Percentiles rank a stretch among this genome's conserved stretches.
These are phyloP conservation scores for Nepenthes alata DNA, from an alignment of 179 eudicot species.

Conservation along the genomic window DNA sequence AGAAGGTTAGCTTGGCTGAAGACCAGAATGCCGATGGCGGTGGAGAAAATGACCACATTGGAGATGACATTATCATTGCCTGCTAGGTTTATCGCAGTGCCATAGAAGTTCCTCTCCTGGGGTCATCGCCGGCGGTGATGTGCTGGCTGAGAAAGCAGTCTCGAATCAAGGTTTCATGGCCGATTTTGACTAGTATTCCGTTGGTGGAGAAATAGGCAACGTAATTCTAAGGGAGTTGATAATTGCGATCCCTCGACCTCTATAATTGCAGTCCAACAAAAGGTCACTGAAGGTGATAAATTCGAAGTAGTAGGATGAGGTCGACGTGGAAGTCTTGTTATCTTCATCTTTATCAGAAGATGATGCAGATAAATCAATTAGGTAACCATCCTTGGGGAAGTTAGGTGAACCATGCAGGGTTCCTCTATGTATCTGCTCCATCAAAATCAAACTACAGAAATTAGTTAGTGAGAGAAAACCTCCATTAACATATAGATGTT, in stretches of 20 bases:
- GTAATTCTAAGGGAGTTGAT: conserved; percentile 34
- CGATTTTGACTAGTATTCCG: conserved; percentile 39
- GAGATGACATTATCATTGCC: conserved; percentile 53
- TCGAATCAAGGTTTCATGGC: conserved; percentile 54
- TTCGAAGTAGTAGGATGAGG: conserved; percentile 24
- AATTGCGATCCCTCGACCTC: conserved; percentile 37
- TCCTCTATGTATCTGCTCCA: conserved; percentile 46
- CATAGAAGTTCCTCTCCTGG: conserved; percentile 28
- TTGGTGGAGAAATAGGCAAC: conserved; percentile 42
- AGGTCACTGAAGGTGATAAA: conserved; percentile 47
- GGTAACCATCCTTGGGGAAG: conserved; percentile 38
- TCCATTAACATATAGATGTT: neutral
- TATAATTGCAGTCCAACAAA: conserved; percentile 40
- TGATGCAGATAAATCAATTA: conserved; percentile 26
- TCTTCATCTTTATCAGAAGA: neutral
- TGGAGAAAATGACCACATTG: conserved; percentile 48
- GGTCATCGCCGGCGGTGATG: conserved; percentile 37
- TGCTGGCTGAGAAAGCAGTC: conserved; percentile 40
- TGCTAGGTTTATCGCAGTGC: conserved; percentile 39
- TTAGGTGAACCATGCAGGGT: conserved; percentile 41
- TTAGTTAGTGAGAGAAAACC: neutral
- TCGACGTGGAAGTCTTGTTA: neutral
- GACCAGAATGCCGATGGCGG: conserved; percentile 30
- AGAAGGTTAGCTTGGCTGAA: conserved; percentile 45
- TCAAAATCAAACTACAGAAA: neutral